Conservation (phyloP, 2,329 filamentous ascomycete genomes). For the Fusarium sacchari region DNA sequence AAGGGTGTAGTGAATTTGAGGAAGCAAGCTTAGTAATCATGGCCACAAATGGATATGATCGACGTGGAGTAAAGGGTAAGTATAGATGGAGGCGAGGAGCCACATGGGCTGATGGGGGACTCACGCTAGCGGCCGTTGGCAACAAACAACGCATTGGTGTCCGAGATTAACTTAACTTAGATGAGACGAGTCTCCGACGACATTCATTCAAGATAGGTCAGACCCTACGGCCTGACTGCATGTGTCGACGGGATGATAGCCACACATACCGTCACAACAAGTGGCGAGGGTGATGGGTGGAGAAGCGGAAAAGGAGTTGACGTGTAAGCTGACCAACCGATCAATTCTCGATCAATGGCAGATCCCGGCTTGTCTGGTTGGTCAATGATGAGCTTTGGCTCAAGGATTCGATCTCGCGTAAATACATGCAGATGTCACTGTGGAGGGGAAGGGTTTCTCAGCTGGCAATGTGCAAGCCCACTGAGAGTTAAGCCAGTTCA, state of each 20-base stretch:
- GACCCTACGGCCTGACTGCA: neutral
- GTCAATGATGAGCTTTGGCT: slow-evolving; percentile 6
- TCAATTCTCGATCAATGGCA: slow-evolving; percentile 21
- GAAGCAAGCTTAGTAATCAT: slow-evolving; percentile 15
- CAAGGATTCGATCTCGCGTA: slow-evolving; percentile 25
- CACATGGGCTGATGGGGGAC: slow-evolving; percentile 40
- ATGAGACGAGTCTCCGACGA: slow-evolving; percentile 34
- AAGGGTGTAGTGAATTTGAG: slow-evolving; percentile 19
- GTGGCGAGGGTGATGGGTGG: slow-evolving; percentile 14
- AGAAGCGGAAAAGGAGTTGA: slow-evolving; percentile 11
- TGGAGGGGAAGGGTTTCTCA: slow-evolving; percentile 23
- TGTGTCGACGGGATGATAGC: slow-evolving; percentile 1
- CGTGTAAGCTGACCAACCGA: slow-evolving; percentile 31
- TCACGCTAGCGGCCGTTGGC: slow-evolving; percentile 43
- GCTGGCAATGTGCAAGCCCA: slow-evolving; percentile 23
- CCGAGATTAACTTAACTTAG: slow-evolving; percentile 36
- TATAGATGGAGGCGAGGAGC: slow-evolving; percentile 34
- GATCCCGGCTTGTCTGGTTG: slow-evolving; percentile 6
- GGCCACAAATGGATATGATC: slow-evolving; percentile 19
- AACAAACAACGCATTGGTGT: slow-evolving; percentile 33
- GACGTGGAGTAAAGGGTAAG: slow-evolving; percentile 14
- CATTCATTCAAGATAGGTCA: slow-evolving; percentile 8
- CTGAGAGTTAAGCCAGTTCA: neutral
- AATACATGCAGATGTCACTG: slow-evolving; percentile 6
- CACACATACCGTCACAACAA: slow-evolving; percentile 2